A percentile compares a stretch with the other conserved stretches of the same genome.
phyloP scores from a whole-genome alignment of 768 basidiomycete genomes.

The Boletus pseudo-olivaceus region DNA sequence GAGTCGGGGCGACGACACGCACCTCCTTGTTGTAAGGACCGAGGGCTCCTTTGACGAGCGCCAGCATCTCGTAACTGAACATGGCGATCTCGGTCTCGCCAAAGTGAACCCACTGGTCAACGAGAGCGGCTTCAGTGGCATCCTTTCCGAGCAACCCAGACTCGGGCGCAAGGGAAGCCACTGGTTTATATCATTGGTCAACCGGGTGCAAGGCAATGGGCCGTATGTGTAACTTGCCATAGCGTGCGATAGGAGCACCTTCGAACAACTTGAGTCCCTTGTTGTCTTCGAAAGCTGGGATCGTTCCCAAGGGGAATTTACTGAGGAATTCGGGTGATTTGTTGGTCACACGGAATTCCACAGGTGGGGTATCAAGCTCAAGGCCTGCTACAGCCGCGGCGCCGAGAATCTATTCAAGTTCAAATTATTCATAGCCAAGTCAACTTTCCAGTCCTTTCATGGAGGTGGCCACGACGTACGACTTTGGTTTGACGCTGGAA shows the following conservation, averaged over 20 bases:
- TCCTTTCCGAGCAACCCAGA: slow-evolving; percentile 26
- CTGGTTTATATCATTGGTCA: slow-evolving; percentile 6
- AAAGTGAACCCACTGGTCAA: slow-evolving; percentile 33
- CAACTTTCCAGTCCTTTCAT: not conserved
- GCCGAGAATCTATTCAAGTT: slow-evolving; percentile 21
- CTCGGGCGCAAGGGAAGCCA: slow-evolving; percentile 25
- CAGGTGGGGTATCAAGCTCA: slow-evolving; percentile 21
- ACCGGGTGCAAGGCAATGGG: not conserved
- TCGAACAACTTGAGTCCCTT: slow-evolving; percentile 26
- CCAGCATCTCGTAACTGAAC: slow-evolving; percentile 21
- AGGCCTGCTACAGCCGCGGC: slow-evolving; percentile 23
- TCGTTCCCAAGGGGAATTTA: slow-evolving; percentile 30
- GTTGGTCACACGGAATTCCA: slow-evolving; percentile 26
- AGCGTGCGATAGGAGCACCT: slow-evolving; percentile 28
- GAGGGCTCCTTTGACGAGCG: slow-evolving; percentile 13
- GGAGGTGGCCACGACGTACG: slow-evolving; percentile 14
- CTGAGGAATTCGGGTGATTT: slow-evolving; percentile 25
- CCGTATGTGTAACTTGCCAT: slow-evolving; percentile 12
- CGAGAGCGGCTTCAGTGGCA: slow-evolving; percentile 21
- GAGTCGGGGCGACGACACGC: not conserved
- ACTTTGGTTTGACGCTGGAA: slow-evolving; percentile 28
- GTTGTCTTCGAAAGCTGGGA: slow-evolving; percentile 26
- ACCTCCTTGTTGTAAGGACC: slow-evolving; percentile 26
- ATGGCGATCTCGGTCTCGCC: slow-evolving; percentile 24
- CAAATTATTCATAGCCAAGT: not conserved